These are phyloP conservation scores for Fusarium scirpi DNA, from an alignment of 2,329 filamentous ascomycete species.

Conservation along the genomic window DNA sequence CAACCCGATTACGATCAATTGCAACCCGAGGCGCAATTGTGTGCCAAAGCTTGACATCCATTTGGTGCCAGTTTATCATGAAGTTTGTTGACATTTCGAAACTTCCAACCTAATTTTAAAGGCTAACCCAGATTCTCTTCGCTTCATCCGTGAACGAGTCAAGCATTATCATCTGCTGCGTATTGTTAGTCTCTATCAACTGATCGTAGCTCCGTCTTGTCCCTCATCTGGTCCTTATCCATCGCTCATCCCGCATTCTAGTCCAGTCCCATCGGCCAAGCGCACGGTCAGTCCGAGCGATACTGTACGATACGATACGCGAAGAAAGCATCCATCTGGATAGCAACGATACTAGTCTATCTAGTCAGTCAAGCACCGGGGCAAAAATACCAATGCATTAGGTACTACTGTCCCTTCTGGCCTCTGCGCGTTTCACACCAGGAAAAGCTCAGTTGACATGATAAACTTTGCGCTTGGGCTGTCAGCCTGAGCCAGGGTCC, in stretches of 20 bases:
- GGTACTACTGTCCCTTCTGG: slow-evolving; percentile 2
- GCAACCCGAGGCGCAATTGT: neutral
- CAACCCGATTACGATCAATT: neutral
- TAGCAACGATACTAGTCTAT: slow-evolving; percentile 1
- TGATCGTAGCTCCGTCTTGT: neutral
- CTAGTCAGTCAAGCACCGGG: neutral
- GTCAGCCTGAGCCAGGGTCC: slow-evolving; percentile 11
- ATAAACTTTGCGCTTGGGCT: slow-evolving; percentile 19
- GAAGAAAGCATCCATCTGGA: neutral
- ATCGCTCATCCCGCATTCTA: slow-evolving; percentile 12
- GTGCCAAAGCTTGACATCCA: neutral
- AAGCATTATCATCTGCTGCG: neutral
- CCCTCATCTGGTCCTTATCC: neutral
- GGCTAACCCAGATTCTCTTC: neutral
- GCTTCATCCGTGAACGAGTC: neutral
- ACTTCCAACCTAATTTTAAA: neutral
- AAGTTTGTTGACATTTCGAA: neutral
- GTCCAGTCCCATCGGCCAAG: neutral
- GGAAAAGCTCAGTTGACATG: neutral
- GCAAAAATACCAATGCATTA: neutral
- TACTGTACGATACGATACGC: slow-evolving; percentile 4
- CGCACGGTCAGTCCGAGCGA: slow-evolving; percentile 11
- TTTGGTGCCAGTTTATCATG: neutral
- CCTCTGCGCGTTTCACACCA: slow-evolving; percentile 5
- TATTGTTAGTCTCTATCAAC: neutral